These are phyloP conservation scores for Scheffersomyces coipomensis DNA, from an alignment of 805 yeast species.

Conservation along the genomic window DNA sequence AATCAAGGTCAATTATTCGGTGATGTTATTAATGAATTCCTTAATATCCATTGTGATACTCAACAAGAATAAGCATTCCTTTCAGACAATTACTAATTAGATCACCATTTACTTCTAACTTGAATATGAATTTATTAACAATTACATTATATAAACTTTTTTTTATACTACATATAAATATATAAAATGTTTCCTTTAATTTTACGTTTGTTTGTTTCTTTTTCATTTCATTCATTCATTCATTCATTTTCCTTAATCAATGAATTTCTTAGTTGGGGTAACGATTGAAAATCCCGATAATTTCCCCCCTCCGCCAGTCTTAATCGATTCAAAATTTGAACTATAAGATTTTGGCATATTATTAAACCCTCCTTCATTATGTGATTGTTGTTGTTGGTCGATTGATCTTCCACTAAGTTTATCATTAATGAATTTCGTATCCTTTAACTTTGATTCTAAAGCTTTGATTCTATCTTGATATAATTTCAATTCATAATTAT, in stretches of 20 bases:
- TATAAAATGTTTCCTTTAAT: too few relatives aligned
- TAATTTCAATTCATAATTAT: constrained; percentile 31
- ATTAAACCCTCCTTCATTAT: background rate
- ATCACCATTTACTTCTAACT: background rate
- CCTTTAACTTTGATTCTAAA: constrained; percentile 28
- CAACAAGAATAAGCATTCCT: too few relatives aligned
- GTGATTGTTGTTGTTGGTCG: background rate
- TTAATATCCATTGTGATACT: constrained; percentile 9
- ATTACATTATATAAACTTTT: background rate
- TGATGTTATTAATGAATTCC: constrained; percentile 33
- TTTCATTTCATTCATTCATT: too few relatives aligned
- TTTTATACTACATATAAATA: too few relatives aligned
- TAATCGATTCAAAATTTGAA: background rate
- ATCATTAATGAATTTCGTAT: constrained; percentile 30
- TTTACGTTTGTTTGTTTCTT: too few relatives aligned
- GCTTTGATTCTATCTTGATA: constrained; percentile 34
- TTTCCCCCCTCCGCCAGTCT: constrained; percentile 27
- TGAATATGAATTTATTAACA: background rate
- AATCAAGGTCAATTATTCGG: constrained; percentile 44
- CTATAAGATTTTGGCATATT: background rate
- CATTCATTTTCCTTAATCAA: constrained; percentile 10
- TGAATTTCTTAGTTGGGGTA: constrained; percentile 26
- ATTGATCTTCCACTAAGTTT: constrained; percentile 26
- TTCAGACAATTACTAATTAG: background rate
- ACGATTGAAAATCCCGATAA: constrained; percentile 40